These are phyloP conservation scores for Avicennia marina DNA, from an alignment of 257 asterid genomes.

Conservation along the genomic window DNA sequence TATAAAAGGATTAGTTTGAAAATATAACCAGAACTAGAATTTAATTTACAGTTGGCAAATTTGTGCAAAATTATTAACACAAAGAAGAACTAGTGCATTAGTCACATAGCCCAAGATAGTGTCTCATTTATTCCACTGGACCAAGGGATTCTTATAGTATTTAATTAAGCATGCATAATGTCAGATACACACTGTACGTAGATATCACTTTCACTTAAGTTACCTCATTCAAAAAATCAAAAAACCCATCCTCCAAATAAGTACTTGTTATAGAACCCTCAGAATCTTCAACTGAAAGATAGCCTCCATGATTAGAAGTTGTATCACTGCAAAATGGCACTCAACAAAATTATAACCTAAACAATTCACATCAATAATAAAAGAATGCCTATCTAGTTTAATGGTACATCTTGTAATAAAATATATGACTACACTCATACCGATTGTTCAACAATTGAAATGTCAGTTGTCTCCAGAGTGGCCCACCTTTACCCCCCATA, in stretches of 20 bases:
- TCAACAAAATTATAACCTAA: not conserved
- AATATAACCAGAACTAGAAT: not conserved
- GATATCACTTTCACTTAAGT: not conserved
- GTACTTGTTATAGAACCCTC: conserved; percentile 37
- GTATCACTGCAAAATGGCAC: conserved; percentile 31
- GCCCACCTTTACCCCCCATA: conserved; percentile 97
- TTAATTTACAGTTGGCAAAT: not conserved
- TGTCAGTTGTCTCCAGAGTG: conserved; percentile 85
- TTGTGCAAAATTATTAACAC: not conserved
- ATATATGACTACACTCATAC: conserved; percentile 35
- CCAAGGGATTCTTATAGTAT: not conserved
- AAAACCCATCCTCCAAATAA: conserved; percentile 65
- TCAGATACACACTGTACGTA: not conserved
- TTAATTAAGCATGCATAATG: not conserved
- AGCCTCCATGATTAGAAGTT: conserved; percentile 50
- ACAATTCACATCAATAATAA: not conserved
- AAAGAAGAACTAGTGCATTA: not conserved
- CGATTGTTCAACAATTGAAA: conserved; percentile 54
- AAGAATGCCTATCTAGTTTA: not conserved
- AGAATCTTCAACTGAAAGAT: conserved; percentile 65
- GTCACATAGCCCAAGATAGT: not conserved
- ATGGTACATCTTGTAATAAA: not conserved
- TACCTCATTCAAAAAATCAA: conserved; percentile 76
- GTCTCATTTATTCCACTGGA: not conserved
- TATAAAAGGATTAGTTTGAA: no score